Evolutionary conservation across 202 grass and related monocot genomes (phyloP).

Genomic region (Panicum virgatum): DNA sequence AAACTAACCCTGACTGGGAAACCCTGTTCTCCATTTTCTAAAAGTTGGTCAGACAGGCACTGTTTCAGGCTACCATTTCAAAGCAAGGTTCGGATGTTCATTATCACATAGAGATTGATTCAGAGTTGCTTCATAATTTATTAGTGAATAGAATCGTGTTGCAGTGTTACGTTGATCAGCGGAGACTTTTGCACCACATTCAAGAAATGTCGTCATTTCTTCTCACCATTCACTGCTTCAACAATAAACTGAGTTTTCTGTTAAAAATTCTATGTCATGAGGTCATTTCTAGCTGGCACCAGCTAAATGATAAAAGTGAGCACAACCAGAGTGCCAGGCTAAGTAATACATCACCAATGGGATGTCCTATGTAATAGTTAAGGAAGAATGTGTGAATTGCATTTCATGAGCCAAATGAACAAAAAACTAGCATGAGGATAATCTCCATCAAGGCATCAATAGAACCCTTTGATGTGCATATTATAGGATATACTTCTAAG

Average conservation of each 20-base stretch:
- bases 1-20: background rate
- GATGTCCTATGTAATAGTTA: background rate
- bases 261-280: background rate
- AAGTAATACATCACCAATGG: background rate
- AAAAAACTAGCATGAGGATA: constrained; percentile 19
- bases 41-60: background rate
- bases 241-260: constrained; percentile 2
- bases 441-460: background rate
- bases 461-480: constrained; percentile 5
- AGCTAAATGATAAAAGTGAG: background rate
- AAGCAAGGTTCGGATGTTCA: background rate
- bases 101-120: background rate
- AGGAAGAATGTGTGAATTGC: background rate
- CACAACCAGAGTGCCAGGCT: background rate
- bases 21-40: background rate
- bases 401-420: background rate
- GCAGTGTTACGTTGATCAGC: background rate
- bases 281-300: constrained; percentile 10
- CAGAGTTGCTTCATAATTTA: background rate
- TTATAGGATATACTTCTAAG: background rate
- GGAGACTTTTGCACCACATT: background rate
- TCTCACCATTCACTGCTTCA: background rate
- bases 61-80: background rate
- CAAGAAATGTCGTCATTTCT: background rate
- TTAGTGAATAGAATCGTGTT: background rate